Evolutionary conservation across 148 eudicot genomes (phyloP).

Genomic region (Dianthus caryophyllus): DNA sequence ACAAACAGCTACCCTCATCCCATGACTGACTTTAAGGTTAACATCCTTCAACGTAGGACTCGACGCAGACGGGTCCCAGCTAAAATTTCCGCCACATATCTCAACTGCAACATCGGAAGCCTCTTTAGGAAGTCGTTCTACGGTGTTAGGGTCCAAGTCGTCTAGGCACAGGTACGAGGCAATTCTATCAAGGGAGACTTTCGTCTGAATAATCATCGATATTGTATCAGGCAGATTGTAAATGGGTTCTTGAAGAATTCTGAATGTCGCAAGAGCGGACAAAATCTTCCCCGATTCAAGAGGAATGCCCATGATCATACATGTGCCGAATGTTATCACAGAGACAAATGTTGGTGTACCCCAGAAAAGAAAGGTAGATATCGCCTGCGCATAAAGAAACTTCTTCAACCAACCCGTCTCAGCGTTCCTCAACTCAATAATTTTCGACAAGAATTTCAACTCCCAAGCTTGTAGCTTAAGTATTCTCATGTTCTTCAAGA

Average conservation of each 20-base stretch:
- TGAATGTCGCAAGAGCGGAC: slow-evolving; percentile 40
- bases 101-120: slow-evolving; percentile 36
- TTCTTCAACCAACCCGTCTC: slow-evolving; percentile 34
- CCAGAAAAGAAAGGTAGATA: slow-evolving; percentile 29
- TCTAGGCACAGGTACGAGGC: slow-evolving; percentile 43
- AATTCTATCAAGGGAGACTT: slow-evolving; percentile 50
- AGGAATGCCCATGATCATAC: slow-evolving; percentile 32
- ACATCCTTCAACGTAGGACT: slow-evolving; percentile 31
- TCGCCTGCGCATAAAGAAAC: slow-evolving; percentile 22
- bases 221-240: slow-evolving; percentile 38
- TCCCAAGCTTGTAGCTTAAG: slow-evolving; percentile 47
- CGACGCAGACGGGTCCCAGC: slow-evolving; percentile 31
- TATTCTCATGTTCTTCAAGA: slow-evolving; percentile 39
- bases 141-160: slow-evolving; percentile 30
- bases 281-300: slow-evolving; percentile 41
- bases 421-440: slow-evolving; percentile 29
- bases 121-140: slow-evolving; percentile 35
- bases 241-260: slow-evolving; percentile 41
- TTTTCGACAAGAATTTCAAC: slow-evolving; percentile 38
- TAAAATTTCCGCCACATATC: slow-evolving; percentile 40
- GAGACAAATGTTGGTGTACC: slow-evolving; percentile 37
- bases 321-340: slow-evolving; percentile 29
- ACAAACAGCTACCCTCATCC: slow-evolving; percentile 38
- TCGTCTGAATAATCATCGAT: slow-evolving; percentile 40
- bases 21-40: slow-evolving; percentile 28